phyloP scores from a whole-genome alignment of 306 rosid species.

The Lathyrus sativus region DNA sequence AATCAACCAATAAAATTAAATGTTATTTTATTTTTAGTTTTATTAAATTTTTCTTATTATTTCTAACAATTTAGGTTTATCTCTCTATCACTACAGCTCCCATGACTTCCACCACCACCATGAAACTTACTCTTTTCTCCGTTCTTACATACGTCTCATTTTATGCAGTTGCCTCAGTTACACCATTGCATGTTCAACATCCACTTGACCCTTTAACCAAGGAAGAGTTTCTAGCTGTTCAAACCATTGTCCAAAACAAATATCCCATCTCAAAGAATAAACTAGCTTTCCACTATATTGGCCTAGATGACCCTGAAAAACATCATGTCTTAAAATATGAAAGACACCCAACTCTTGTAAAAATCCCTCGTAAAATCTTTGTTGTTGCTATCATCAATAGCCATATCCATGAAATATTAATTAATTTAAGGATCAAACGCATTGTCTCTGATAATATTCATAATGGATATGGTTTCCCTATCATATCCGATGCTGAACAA shows the following conservation, averaged over 20 bases:
- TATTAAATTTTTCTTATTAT: no score
- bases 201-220: conserved; percentile 46
- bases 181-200: conserved; percentile 13
- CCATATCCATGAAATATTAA: conserved; percentile 32
- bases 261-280: conserved; percentile 20
- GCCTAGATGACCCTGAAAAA: conserved; percentile 16
- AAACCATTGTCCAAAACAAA: conserved; percentile 33
- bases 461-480: conserved; percentile 41
- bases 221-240: conserved; percentile 22
- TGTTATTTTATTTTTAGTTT: no score
- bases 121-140: conserved; percentile 18
- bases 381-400: conserved; percentile 25
- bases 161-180: conserved; percentile 1
- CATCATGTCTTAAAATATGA: background rate
- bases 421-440: conserved; percentile 3
- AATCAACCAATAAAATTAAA: no score
- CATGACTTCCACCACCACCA: background rate
- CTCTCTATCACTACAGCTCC: background rate
- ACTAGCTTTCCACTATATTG: background rate
- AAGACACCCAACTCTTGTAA: background rate
- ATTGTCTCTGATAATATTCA: conserved; percentile 38
- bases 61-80: no score
- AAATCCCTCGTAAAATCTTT: conserved; percentile 38
- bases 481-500: conserved; percentile 26
- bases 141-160: background rate